Evolutionary conservation across 2,329 filamentous ascomycete species (phyloP), one percentile per base, ranked within the genome.

Genomic region (Colletotrichum camelliae): DNA sequence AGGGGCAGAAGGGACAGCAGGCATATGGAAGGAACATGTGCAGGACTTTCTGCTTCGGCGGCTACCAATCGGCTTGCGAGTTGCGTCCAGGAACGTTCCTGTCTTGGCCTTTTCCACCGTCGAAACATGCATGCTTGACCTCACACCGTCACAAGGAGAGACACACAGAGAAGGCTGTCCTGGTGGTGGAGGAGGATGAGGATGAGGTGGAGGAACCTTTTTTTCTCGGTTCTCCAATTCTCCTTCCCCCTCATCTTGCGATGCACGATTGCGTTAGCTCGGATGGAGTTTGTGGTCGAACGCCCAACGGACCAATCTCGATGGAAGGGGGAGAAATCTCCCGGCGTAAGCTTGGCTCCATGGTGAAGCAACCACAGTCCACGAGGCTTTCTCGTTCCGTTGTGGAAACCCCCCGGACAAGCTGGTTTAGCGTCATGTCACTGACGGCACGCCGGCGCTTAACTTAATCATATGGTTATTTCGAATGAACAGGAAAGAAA

Each of bases 101-200:
- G 33, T 61, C 55, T 60, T 67, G 31, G 72, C 61, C 37, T 60
- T 55, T 35, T 52, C 43, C 43, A 52, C 43, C n/a, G 43, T 52
- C 62, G 72, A 60, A 72, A 74, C 52, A 72, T 74, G 74, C 70
- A 69, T 61, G 74, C 2, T 39, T 58, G 70, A 65, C 70, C 70
- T 74, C 64, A 48, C 35, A 60, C 70, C 74, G 58, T 76, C 70
- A 73, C 70, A 69, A 71, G 31, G 57, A 18, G 24, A 62, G 31
- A 57, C 29, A 52, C n/a, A 48, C 43, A 21, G 29, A 16, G 55
- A 55, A 67, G 70, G 43, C 33, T 70, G 13, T 16, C 35, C n/a
- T 37, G 48, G 35, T 16, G 27, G 60, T 43, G 37, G 55, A 24
- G 55, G 68, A 29, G 31, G 64, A 18, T 48, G 31, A 31, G 43